Evolutionary conservation across 2,329 filamentous ascomycete species (phyloP), one percentile per base, ranked within the genome.

Genomic region (Sporothrix brunneoviolacea): DNA sequence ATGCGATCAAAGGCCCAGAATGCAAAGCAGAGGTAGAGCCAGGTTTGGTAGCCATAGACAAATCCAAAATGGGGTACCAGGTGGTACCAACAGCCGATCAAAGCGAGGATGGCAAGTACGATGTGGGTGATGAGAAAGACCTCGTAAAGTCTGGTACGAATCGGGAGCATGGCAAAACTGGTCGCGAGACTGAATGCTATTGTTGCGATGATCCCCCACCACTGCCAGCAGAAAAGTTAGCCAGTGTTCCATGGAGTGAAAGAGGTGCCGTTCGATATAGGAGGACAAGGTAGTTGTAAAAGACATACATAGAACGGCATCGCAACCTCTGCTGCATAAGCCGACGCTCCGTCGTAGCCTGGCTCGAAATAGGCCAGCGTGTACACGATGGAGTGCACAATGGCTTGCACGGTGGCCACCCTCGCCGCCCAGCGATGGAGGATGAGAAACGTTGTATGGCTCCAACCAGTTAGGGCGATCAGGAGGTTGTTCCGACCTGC

Each of bases 371-470:
- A 52, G 27, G 32, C 30, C 3, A 75, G 53, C 0, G 77, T 73
- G 53, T 84, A 87, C 0, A 75, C 73, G 1, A 83, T 51, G 0
- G 80, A 82, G 58, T 88, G 84, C 0, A 82, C 61, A 2, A 84
- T 69, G 1, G 80, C 82, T 55, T 85, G 74, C 0, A 80, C 47
- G 0, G 81, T 82, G 6, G 80, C 73, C 2, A 85, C 70, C 18
- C 82, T 70, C 0, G 84, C 83, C 6, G 83, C 70, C 70, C 80
- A 82, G 0, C 83, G 76, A 62, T 87, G 83, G 45, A 85, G 85
- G 22, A 79, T 72, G 55, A 80, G 85, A 58, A 81, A 86, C 0
- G 79, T 82, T 2, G 74, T 72, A 59, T 83, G 86, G 12, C 77
- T 79, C 82, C 83, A 87, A 0, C 83, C 82, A 0, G 84, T 86